Conservation (phyloP, 257 asterid species). For the Lycium barbarum region DNA sequence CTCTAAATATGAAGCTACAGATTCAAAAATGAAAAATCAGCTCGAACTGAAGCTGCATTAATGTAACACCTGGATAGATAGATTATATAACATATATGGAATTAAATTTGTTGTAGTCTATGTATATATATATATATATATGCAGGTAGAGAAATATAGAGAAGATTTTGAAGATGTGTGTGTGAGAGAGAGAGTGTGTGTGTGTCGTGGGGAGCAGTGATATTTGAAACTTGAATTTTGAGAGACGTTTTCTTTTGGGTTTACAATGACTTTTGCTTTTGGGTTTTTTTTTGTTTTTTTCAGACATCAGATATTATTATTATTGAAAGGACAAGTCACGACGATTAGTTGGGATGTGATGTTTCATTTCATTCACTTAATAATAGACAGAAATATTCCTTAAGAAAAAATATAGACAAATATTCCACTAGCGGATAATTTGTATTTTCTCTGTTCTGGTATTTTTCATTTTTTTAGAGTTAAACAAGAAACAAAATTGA, state of each 20-base stretch:
- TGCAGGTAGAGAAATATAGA: background rate
- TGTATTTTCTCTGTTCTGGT: too few relatives aligned
- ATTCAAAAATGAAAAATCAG: slow-evolving; percentile 44
- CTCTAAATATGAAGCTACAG: slow-evolving; percentile 38
- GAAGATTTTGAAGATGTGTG: background rate
- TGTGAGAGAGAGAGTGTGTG: background rate
- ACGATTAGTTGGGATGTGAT: background rate
- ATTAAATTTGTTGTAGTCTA: background rate
- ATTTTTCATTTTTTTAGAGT: too few relatives aligned
- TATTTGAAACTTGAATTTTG: slow-evolving; percentile 28
- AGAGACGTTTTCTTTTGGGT: slow-evolving; percentile 30
- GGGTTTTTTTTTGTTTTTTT: background rate
- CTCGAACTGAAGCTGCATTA: slow-evolving; percentile 47
- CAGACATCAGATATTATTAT: background rate
- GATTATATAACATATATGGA: background rate
- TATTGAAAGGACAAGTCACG: background rate
- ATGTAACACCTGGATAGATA: background rate
- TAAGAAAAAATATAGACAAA: background rate
- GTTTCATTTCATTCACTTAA: background rate
- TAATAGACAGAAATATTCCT: too few relatives aligned
- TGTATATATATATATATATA: background rate
- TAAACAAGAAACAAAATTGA: too few relatives aligned
- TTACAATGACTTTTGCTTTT: background rate
- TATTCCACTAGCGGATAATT: background rate
- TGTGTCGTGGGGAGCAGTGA: slow-evolving; percentile 29